Evolutionary conservation across 2,329 filamentous ascomycete species (phyloP).

Genomic region (Cercospora sp.): DNA sequence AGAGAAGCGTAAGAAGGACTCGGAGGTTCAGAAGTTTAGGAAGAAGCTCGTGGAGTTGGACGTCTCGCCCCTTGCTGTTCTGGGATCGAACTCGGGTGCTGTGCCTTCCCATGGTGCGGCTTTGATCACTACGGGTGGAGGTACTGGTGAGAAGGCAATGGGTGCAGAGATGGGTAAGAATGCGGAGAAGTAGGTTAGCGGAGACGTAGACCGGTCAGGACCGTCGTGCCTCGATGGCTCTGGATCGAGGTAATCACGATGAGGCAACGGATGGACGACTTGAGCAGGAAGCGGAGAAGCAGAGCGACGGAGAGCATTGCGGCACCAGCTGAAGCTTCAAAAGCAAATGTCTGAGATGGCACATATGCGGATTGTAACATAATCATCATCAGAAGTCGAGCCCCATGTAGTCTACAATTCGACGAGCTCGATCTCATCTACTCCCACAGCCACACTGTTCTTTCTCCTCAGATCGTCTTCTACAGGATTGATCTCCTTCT

Average conservation of each 20-base stretch:
- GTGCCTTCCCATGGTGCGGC: background rate
- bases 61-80: background rate
- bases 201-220: background rate
- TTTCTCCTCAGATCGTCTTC: constrained; percentile 44
- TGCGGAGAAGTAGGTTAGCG: background rate
- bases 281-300: background rate
- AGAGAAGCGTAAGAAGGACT: constrained; percentile 2
- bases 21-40: constrained; percentile 1
- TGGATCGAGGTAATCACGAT: background rate
- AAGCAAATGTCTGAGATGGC: background rate
- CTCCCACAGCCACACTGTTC: constrained; percentile 6
- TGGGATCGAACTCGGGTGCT: background rate
- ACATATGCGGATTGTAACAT: background rate
- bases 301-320: background rate
- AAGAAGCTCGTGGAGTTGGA: background rate
- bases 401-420: constrained; percentile 7
- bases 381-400: constrained; percentile 6
- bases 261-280: background rate
- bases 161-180: background rate
- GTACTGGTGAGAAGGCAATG: background rate
- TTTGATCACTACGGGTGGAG: background rate
- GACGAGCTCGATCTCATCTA: background rate
- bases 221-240: background rate
- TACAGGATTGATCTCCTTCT: constrained; percentile 49
- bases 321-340: background rate